Evolutionary conservation across 495 filamentous ascomycete genomes (phyloP), one percentile per base, ranked within the genome.

Genomic region (Rusavskia elegans): DNA sequence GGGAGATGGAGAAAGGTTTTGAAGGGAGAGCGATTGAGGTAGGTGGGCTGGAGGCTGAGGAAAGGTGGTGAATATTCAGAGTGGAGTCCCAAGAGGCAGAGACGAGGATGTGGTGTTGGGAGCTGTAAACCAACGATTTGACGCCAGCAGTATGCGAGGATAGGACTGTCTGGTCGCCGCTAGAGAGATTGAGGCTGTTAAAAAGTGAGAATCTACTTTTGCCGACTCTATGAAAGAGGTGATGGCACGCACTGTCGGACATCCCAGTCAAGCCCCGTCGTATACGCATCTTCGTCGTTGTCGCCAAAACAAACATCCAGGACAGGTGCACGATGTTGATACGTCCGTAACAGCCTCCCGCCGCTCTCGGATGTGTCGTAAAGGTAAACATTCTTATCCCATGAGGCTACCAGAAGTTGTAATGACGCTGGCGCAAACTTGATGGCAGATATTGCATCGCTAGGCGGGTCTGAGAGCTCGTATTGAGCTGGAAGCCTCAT

Each of bases 51-150:
- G 65, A 65, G 2, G 66, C 65, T 57, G 64, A 59, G 50, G 59
- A 58, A 45, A 79, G 71, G 57, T 79, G 72, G 71, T 94, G 86
- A 53, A 95, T 71, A 68, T 95, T 87, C 29, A 97, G 73, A 37
- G 86, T 94, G 45, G 71, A 77, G 71, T 97, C 92, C 92, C 92
- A 98, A 20, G 88, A 94, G 53, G 82, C 85, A 52, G 88, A 92
- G 63, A 97, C 74, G 56, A 98, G 74, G 58, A 89, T 64, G 30
- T 77, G 81, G 62, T 89, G 80, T 60, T 84, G 72, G 36, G 75
- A 68, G 67, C 79, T 84, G 71, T 87, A 96, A 37, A 87, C 81
- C 50, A 98, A 80, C 52, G 78, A 83, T 59, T 87, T 85, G 45
- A 89, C 92, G 52, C 84, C 78, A 3, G 78, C 78, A 29, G 74